Evolutionary conservation across 129 eudicot species (phyloP), one percentile per base, ranked within the genome.

Genomic region (Artemisia argyi): DNA sequence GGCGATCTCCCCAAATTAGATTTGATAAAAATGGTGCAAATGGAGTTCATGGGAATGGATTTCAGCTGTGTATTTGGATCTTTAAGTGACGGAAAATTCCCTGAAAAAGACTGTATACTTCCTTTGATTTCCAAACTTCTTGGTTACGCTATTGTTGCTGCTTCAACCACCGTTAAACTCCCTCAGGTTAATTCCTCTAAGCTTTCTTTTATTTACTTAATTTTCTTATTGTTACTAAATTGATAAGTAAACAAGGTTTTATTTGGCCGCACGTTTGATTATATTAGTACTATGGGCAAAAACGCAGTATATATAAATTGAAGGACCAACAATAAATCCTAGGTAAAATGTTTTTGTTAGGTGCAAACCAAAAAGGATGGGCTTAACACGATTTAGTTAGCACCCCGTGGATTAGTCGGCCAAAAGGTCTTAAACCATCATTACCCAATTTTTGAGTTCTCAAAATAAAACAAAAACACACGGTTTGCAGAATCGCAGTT

Each of bases 81-180:
- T 0, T 76, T 90, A 1, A 73, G 81, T 77, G 75, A 87, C 50
- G 89, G 87, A 19, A 65, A 84, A 50, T 74, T 93, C 46, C 98
- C 97, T 1, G 85, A 77, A 56, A 94, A 88, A 71, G 93, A 84
- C 52, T 94, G 98, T 56, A 61, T 94, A 77, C 98, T 94, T 59
- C 96, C 98, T 2, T 75, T 94, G 9, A 90, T 94, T 46, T 94
- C 98, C 10, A 94, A 90, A 83, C 89, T 90, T 50, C 82, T 94
- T 64, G 98, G 98, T 48, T 94, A 94, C 84, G 82, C 83, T 75
- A 87, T 94, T 75, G 97, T 94, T 7, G 93, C 96, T 30, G 98
- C 97, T 55, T 94, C 98, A 57, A 94, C 98, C 82, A 90, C 91
- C 68, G 98, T 94, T 57, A 94, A 94, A 76, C 54, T 94, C 60